Base-by-base conservation (phyloP, 1,139 yeast genomes). In the Scheffersomyces segobiensis region DNA sequence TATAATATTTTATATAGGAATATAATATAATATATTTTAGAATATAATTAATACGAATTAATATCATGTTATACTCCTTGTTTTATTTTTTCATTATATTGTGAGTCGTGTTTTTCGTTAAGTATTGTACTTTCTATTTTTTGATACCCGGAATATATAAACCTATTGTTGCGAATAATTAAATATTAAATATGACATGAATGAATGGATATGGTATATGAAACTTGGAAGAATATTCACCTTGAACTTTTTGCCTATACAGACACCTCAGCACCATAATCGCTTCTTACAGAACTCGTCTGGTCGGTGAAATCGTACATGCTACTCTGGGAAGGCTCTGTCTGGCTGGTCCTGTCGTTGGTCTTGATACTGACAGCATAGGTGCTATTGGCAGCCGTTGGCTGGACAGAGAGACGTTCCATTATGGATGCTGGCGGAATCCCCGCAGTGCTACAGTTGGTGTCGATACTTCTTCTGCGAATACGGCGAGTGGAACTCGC, bases 371-470 rank as follows among this genome's bases (percentile, higher is more conserved):
- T 73, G 20, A 65, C 67, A 7, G 78, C 75, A 56, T 73, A 72
- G 3, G 67, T 59, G 57, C 76, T 69, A 56, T 65, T 70, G 21
- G 71, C 76, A 20, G 77, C 69, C 3, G 69, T 71, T 5, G 77
- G 77, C 46, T 72, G 73, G 20, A 75, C 75, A 22, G 75, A 70
- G 50, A 81, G 72, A 58, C 88, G 72, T 61, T 85, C 89, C 76
- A 85, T 73, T 12, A 86, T 85, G 60, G 87, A 83, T 2, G 88
- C 87, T 0, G 89, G 89, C 0, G 89, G 84, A n/a, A 86, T 86
- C 0, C 88, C 88, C 12, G 85, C 76, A 1, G 87, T 83, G 61
- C 87, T 83, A 52, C 88, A 82, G 63, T 83, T 85, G 14, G 89
- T 85, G 56, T 84, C 88, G 32, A 82, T 69, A 49, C 88, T 84